Evolutionary conservation across 441 rosid genomes (phyloP), one percentile per base, ranked within the genome.

Genomic region (Bocquillonia castaneifolia): DNA sequence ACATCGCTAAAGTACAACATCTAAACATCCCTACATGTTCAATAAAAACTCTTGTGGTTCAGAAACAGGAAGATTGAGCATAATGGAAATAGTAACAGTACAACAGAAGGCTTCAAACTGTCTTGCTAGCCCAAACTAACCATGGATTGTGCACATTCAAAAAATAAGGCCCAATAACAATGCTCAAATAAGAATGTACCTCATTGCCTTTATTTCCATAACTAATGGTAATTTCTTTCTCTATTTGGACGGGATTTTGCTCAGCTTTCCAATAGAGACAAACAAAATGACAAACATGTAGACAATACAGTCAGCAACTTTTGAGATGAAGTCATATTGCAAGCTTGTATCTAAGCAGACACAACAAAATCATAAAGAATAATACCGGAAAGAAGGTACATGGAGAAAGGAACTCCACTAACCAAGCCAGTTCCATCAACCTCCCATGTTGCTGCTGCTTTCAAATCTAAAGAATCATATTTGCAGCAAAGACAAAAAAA

Each of bases 151-250:
- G 15, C 40, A 5, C 6, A 6, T 42, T 42, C 47, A 42, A 42
- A 42, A 42, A 7, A 42, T 5, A 42, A 13, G 20, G 59, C 9
- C 12, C 22, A 9, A 1, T 9, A 1, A 37, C 20, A 59, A 9
- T n/a, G 3, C 29, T 2, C 40, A 54, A 70, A 20, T 63, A 31
- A 63, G 18, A 34, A 68, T 59, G 74, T 86, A 92, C 98, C 95
- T 92, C 96, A 74, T 93, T 91, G 71, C 97, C 97, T 83, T 93
- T 93, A 86, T 81, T 83, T 60, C 98, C 96, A 76, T 93, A 93
- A 78, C 96, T 91, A 67, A 93, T 93, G 59, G 82, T 75, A 71
- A 93, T 83, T 84, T 93, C 97, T 73, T 82, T 86, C 77, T 76
- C 84, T 22, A 55, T 72, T 44, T 74, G 69, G 61, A 75, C 64